These are phyloP conservation scores for Mrakiaceae sp. DNA, from an alignment of 1,284 basidiomycete species.

Conservation along the genomic window DNA sequence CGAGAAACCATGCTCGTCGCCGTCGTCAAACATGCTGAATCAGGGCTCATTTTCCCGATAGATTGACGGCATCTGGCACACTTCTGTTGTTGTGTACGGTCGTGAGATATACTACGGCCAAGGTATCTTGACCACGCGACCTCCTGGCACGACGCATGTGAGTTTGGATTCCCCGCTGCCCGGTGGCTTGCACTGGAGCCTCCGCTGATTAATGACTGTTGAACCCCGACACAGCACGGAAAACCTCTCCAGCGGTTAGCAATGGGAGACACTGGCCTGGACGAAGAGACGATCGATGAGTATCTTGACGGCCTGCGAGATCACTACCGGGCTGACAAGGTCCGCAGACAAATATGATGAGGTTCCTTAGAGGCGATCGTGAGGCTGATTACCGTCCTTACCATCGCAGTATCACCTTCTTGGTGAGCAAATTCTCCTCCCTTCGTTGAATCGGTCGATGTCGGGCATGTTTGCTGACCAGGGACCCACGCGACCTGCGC, in stretches of 20 bases:
- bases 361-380: too few relatives aligned
- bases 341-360: slow-evolving; percentile 29
- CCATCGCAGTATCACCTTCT: slow-evolving; percentile 66
- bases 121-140: slow-evolving; percentile 53
- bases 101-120: slow-evolving; percentile 82
- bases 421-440: slow-evolving; percentile 38
- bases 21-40: too few relatives aligned
- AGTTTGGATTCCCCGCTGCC: slow-evolving; percentile 25
- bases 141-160: slow-evolving; percentile 67
- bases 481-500: too few relatives aligned
- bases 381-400: too few relatives aligned
- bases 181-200: not conserved
- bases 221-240: slow-evolving; percentile 49
- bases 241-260: slow-evolving; percentile 60
- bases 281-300: slow-evolving; percentile 70
- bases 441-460: too few relatives aligned
- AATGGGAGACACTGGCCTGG: slow-evolving; percentile 65
- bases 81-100: slow-evolving; percentile 72
- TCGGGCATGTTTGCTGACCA: too few relatives aligned
- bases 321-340: slow-evolving; percentile 76
- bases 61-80: slow-evolving; percentile 79
- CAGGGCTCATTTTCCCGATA: too few relatives aligned
- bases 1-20: too few relatives aligned
- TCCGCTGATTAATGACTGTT: not conserved
- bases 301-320: slow-evolving; percentile 61